Base-by-base conservation (phyloP, 2,329 filamentous ascomycete species). In the Cladophialophora exuberans region DNA sequence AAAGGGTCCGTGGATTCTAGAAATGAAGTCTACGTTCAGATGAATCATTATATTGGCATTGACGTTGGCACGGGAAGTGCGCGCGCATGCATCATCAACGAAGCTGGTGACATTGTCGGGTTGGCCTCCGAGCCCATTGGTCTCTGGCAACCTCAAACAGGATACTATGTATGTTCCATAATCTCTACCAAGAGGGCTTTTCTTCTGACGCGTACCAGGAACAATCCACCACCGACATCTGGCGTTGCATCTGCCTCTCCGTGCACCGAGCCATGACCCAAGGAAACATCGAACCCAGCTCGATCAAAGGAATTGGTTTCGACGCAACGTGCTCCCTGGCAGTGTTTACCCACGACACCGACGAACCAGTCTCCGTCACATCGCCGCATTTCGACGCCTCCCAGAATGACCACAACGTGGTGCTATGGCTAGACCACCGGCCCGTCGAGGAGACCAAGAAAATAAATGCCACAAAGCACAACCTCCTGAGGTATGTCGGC, bases 251-350 rank as follows among this genome's bases (percentile, higher is more conserved):
- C 70, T 96, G 92, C 76, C 82, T 84, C 57, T 94, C 90, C 36
- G 90, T 97, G 31, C 87, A 91, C 66, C 83, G 86, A 48, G 90
- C 92, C 39, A 82, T 97, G 66, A 82, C 81, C 68, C 87, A 96
- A 71, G 88, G 93, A 63, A 86, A 86, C 64, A 86, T 96, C 63
- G 85, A 93, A 66, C 82, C 86, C 3, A 77, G 76, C 60, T 85
- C 83, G 30, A 87, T 99, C 66, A 88, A 88, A 64, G 94, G 94
- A 55, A 90, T 99, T 67, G 94, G 94, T 49, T 97, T 99, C 72
- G 94, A 99, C 72, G 94, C 94, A 18, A 99, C 94, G n/a, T 99
- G 94, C 79, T 99, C 94, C 15, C 83, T 99, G 23, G 84, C 92
- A 26, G 92, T 97, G 64, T 96, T 99, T 75, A 82, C 86, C 52